These are phyloP conservation scores for Xylaria sp. DNA, from an alignment of 2,329 filamentous ascomycete genomes.

Conservation along the genomic window DNA sequence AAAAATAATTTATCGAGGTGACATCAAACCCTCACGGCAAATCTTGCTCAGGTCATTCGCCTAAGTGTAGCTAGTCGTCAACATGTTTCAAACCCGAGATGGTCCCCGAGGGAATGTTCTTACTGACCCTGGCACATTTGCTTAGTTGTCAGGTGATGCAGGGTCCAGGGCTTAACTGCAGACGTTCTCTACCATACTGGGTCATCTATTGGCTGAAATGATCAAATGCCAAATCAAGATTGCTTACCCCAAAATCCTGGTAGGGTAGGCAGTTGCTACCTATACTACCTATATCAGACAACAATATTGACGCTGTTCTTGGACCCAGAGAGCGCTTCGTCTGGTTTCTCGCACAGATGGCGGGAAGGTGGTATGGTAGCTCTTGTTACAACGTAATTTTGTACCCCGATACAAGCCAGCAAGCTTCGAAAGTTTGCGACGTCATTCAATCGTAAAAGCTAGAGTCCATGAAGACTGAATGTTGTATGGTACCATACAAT, in stretches of 20 bases:
- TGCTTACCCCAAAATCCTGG: not conserved
- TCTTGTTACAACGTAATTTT: not conserved
- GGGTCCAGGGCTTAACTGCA: slow-evolving; percentile 6
- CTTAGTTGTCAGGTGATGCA: slow-evolving; percentile 13
- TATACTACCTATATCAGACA: not conserved
- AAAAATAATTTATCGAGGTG: not conserved
- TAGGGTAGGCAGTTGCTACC: not conserved
- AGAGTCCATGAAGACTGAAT: not conserved
- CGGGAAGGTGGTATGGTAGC: not conserved
- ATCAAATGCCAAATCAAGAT: not conserved
- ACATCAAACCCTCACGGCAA: slow-evolving; percentile 10
- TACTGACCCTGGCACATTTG: slow-evolving; percentile 1
- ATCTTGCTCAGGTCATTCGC: slow-evolving; percentile 4
- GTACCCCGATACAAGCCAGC: not conserved
- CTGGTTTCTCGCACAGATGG: not conserved
- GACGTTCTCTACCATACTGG: not conserved
- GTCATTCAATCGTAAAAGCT: not conserved
- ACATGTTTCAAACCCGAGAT: not conserved
- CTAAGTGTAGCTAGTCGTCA: slow-evolving; percentile 9
- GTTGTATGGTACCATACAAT: not conserved
- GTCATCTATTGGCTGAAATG: not conserved
- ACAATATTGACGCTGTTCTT: not conserved
- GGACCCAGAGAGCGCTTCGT: not conserved
- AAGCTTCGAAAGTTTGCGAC: not conserved
- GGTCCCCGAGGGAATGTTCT: not conserved